Conservation (phyloP, 2,329 filamentous ascomycete species). For the Didymella sp. region DNA sequence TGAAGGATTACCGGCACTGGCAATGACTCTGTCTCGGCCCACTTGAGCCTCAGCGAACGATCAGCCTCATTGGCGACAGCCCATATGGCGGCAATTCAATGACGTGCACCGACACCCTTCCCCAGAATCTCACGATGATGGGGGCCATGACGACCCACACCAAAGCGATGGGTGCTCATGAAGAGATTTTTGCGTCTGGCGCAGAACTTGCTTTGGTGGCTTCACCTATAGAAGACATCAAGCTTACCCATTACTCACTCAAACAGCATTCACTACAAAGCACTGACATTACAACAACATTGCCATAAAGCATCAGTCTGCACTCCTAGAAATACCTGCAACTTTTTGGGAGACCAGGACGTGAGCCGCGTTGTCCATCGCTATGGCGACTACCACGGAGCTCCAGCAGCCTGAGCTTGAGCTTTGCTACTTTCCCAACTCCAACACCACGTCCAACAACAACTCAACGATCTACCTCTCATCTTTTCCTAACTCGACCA, state of each 20-base stretch:
- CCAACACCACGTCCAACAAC: not conserved
- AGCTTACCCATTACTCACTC: not conserved
- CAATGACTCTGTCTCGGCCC: not conserved
- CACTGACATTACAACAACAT: not conserved
- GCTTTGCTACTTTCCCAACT: conserved; percentile 10
- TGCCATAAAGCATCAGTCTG: no score
- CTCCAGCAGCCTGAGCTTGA: conserved; percentile 14
- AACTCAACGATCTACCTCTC: conserved; percentile 5
- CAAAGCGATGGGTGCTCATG: not conserved
- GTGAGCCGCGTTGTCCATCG: not conserved
- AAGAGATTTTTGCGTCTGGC: conserved; percentile 1
- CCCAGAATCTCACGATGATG: not conserved
- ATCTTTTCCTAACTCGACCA: not conserved
- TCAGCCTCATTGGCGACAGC: not conserved
- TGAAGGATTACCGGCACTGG: not conserved
- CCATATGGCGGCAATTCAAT: not conserved
- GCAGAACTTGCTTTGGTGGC: not conserved
- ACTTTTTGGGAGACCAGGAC: no score
- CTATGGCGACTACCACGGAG: conserved; percentile 11
- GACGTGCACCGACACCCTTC: conserved; percentile 7
- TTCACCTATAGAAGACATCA: not conserved
- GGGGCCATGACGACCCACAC: not conserved
- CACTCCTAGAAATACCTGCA: no score
- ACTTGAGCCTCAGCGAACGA: conserved; percentile 1
- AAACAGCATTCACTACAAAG: not conserved